Evolutionary conservation across 1,139 yeast species (phyloP).

Genomic region (Lodderomyces parapsilosis): DNA sequence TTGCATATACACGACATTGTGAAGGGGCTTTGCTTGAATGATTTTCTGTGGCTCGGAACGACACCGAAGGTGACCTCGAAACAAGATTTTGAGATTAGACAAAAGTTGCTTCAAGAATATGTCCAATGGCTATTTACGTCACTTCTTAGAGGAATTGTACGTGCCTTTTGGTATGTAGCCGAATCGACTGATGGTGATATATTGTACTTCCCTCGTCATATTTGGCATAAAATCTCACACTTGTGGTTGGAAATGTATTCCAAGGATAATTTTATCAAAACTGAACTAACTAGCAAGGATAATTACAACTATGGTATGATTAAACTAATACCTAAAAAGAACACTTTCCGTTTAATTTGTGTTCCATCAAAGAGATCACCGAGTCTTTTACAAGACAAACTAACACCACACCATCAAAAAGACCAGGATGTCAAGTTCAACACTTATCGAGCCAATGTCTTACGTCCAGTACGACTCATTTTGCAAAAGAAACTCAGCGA

Average conservation of each 20-base stretch:
- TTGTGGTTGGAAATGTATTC: conserved; percentile 43
- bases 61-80: conserved; percentile 25
- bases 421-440: conserved; percentile 18
- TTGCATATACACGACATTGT: conserved; percentile 25
- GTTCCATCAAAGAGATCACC: conserved; percentile 43
- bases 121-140: conserved; percentile 57
- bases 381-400: conserved; percentile 7
- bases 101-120: conserved; percentile 36
- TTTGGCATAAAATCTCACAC: conserved; percentile 52
- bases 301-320: conserved; percentile 33
- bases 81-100: conserved; percentile 36
- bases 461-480: conserved; percentile 24
- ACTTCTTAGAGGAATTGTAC: conserved; percentile 49
- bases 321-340: conserved; percentile 54
- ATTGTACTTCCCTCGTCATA: conserved; percentile 55
- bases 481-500: conserved; percentile 12
- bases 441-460: conserved; percentile 17
- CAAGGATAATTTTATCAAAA: conserved; percentile 23
- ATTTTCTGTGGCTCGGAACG: conserved; percentile 49
- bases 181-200: conserved; percentile 36
- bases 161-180: conserved; percentile 66
- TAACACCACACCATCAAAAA: conserved; percentile 5
- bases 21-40: conserved; percentile 32
- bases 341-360: conserved; percentile 59
- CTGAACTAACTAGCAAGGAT: conserved; percentile 12